These are phyloP conservation scores for Canariomyces notabilis DNA, from an alignment of 2,329 filamentous ascomycete genomes.

Conservation along the genomic window DNA sequence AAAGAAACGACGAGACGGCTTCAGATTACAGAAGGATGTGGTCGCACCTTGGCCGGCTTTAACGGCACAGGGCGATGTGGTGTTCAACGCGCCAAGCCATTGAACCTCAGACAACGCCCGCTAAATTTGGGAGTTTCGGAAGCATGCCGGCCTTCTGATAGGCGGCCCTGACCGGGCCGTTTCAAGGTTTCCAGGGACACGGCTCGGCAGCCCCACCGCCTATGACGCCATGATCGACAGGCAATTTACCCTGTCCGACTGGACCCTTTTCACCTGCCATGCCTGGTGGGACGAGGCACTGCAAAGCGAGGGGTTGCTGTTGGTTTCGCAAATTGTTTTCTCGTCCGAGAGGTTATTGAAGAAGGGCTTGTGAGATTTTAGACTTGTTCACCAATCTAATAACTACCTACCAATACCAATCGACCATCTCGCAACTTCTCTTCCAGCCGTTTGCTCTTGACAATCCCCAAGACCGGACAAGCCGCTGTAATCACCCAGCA, in stretches of 20 bases:
- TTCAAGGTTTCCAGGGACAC: constrained; percentile 11
- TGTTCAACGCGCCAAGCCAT: no score
- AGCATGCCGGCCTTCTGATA: constrained; percentile 1
- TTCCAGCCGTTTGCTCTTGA: no score
- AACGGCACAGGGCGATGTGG: neutral
- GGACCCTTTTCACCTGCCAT: neutral
- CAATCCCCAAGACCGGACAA: no score
- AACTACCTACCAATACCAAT: no score
- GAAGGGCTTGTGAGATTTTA: no score
- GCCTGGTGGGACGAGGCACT: neutral
- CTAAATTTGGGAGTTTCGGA: constrained; percentile 1
- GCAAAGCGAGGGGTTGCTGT: neutral
- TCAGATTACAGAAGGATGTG: neutral
- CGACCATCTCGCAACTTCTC: no score
- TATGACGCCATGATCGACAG: constrained; percentile 15
- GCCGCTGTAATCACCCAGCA: no score
- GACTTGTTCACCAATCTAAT: no score
- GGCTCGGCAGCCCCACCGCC: neutral
- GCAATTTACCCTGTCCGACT: neutral
- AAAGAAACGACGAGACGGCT: no score
- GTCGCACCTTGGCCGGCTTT: neutral
- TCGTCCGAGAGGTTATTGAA: neutral
- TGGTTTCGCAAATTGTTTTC: constrained; percentile 7
- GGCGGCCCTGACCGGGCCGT: constrained; percentile 3
- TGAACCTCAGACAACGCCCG: neutral